Evolutionary conservation across 768 basidiomycete species (phyloP).

Genomic region (Lactifluus piperatus): DNA sequence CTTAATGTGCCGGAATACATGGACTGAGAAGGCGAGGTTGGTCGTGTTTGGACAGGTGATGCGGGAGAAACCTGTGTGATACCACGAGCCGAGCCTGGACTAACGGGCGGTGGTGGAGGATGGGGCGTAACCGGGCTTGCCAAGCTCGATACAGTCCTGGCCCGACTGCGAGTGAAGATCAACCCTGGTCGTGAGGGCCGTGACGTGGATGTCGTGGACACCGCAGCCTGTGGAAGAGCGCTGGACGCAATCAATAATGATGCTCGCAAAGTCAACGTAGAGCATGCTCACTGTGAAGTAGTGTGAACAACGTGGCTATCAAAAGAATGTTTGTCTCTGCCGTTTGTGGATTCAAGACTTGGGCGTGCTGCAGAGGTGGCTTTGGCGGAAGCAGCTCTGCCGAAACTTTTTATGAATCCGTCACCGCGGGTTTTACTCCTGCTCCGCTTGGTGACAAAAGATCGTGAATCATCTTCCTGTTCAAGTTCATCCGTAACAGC

Average conservation of each 20-base stretch:
- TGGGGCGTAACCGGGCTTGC: slow-evolving; percentile 8
- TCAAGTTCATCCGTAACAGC: slow-evolving; percentile 40
- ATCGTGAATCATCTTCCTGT: slow-evolving; percentile 31
- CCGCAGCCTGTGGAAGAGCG: slow-evolving; percentile 50
- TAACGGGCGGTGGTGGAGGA: slow-evolving; percentile 11
- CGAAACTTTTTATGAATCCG: slow-evolving; percentile 37
- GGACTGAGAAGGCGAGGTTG: slow-evolving; percentile 17
- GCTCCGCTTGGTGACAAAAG: slow-evolving; percentile 24
- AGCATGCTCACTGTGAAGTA: slow-evolving; percentile 47
- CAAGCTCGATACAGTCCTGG: slow-evolving; percentile 26
- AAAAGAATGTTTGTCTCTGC: slow-evolving; percentile 46
- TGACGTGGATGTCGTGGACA: slow-evolving; percentile 35
- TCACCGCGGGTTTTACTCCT: slow-evolving; percentile 28
- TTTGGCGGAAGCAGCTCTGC: slow-evolving; percentile 28
- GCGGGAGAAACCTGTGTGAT: background rate
- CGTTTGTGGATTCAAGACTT: slow-evolving; percentile 50
- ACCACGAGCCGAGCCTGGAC: slow-evolving; percentile 6
- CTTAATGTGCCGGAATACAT: slow-evolving; percentile 15
- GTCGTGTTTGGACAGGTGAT: background rate
- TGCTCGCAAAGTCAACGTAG: background rate
- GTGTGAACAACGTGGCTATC: slow-evolving; percentile 44
- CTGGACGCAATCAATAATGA: slow-evolving; percentile 27
- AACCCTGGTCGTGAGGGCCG: slow-evolving; percentile 36
- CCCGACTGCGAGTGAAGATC: slow-evolving; percentile 33
- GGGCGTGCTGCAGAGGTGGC: slow-evolving; percentile 38